phyloP scores from a whole-genome alignment of 805 yeast species.

The Candida loeiensis region DNA sequence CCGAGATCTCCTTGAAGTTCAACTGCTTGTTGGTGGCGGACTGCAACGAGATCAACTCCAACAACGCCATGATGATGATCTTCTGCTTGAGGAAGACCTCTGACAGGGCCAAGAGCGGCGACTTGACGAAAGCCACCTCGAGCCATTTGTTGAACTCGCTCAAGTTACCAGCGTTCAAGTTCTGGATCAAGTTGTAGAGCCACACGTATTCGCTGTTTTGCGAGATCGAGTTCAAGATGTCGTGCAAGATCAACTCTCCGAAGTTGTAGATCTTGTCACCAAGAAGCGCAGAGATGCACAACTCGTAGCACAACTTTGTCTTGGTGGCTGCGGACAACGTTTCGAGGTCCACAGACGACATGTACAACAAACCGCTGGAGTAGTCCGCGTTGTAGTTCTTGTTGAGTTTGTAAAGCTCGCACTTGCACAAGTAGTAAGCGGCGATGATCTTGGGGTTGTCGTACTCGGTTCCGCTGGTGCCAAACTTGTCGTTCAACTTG shows the following conservation, averaged over 20 bases:
- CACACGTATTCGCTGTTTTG: constrained; percentile 52
- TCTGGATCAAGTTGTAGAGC: constrained; percentile 66
- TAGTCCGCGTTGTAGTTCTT: constrained; percentile 81
- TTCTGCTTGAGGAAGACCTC: constrained; percentile 78
- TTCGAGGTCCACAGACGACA: constrained; percentile 61
- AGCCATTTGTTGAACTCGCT: constrained; percentile 53
- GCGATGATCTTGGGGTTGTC: constrained; percentile 62
- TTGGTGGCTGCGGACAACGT: constrained; percentile 35
- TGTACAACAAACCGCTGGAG: constrained; percentile 72
- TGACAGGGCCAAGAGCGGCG: constrained; percentile 55
- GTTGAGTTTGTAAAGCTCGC: constrained; percentile 69
- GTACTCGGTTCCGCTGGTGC: constrained; percentile 32
- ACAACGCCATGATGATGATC: constrained; percentile 85
- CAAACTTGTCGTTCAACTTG: constrained; percentile 54
- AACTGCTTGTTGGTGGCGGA: constrained; percentile 74
- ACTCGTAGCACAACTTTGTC: constrained; percentile 51
- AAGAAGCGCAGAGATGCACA: constrained; percentile 79
- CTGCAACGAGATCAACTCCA: constrained; percentile 77
- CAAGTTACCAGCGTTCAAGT: constrained; percentile 78
- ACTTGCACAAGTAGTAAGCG: constrained; percentile 75
- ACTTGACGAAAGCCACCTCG: constrained; percentile 34
- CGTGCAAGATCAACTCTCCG: constrained; percentile 91
- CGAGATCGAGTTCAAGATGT: constrained; percentile 56
- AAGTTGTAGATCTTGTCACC: constrained; percentile 93
- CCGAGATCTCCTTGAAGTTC: constrained; percentile 68